phyloP scores from a whole-genome alignment of 495 filamentous ascomycete genomes.

The Penicillium cinerascens region DNA sequence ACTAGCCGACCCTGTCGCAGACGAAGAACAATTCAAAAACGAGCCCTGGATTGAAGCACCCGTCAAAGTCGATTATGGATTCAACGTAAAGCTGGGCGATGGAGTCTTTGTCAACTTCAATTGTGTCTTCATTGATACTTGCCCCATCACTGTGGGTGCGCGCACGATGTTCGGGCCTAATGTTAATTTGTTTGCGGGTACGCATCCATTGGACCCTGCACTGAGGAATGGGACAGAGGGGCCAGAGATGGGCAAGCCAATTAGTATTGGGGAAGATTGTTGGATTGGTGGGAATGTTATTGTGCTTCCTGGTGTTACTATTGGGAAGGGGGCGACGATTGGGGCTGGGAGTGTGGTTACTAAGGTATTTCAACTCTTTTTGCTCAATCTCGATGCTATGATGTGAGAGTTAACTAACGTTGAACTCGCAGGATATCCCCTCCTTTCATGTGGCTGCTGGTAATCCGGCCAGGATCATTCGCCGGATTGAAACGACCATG shows the following conservation, averaged over 20 bases:
- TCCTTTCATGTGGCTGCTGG: conserved; percentile 61
- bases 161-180: conserved; percentile 79
- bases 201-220: conserved; percentile 72
- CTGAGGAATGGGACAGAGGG: conserved; percentile 70
- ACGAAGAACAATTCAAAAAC: conserved; percentile 55
- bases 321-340: conserved; percentile 72
- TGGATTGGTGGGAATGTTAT: conserved; percentile 82
- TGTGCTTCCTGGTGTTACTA: conserved; percentile 73
- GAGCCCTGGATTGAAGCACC: conserved; percentile 72
- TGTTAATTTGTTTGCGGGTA: conserved; percentile 65
- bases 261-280: conserved; percentile 80
- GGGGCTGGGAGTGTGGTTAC: conserved; percentile 90
- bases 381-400: background rate
- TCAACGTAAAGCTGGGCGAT: conserved; percentile 63
- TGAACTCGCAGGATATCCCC: conserved; percentile 51
- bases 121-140: conserved; percentile 73
- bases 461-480: conserved; percentile 63
- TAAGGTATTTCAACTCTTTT: conserved; percentile 52
- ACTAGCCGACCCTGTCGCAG: conserved; percentile 49
- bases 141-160: conserved; percentile 69
- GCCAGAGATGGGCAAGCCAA: conserved; percentile 70
- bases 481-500: conserved; percentile 48
- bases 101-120: conserved; percentile 77
- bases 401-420: background rate
- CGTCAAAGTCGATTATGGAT: conserved; percentile 71